These are phyloP conservation scores for Scalesia atractyloides DNA, from an alignment of 129 eudicot genomes.

Conservation along the genomic window DNA sequence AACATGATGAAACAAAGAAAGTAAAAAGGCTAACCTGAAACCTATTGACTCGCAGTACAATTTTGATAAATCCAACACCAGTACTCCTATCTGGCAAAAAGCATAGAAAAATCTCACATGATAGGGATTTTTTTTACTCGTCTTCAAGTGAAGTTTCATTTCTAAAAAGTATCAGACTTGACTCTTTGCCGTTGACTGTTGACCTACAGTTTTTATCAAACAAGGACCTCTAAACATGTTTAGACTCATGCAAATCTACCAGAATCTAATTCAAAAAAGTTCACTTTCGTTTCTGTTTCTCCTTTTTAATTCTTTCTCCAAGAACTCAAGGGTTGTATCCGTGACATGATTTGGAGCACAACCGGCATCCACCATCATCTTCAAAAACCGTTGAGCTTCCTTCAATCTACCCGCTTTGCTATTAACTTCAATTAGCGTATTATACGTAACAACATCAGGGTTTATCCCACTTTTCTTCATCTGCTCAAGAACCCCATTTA, in stretches of 20 bases:
- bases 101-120: not conserved
- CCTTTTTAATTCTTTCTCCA: constrained; percentile 66
- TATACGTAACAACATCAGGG: constrained; percentile 90
- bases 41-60: not conserved
- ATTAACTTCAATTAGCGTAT: constrained; percentile 84
- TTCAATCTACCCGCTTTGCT: constrained; percentile 69
- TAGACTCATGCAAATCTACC: not conserved
- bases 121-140: not conserved
- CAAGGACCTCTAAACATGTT: constrained; percentile 5
- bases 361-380: constrained; percentile 91
- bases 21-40: not conserved
- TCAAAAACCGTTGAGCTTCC: constrained; percentile 68
- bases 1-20: constrained; percentile 6
- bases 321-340: constrained; percentile 73
- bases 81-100: not conserved
- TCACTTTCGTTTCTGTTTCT: constrained; percentile 32
- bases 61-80: not conserved
- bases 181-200: not conserved
- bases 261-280: not conserved
- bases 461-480: constrained; percentile 82
- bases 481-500: constrained; percentile 57
- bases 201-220: constrained; percentile 5
- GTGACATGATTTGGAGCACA: constrained; percentile 94
- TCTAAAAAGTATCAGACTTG: not conserved
- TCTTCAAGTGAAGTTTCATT: not conserved